Conservation (phyloP, 306 rosid species). For the Arachis stenosperma region DNA sequence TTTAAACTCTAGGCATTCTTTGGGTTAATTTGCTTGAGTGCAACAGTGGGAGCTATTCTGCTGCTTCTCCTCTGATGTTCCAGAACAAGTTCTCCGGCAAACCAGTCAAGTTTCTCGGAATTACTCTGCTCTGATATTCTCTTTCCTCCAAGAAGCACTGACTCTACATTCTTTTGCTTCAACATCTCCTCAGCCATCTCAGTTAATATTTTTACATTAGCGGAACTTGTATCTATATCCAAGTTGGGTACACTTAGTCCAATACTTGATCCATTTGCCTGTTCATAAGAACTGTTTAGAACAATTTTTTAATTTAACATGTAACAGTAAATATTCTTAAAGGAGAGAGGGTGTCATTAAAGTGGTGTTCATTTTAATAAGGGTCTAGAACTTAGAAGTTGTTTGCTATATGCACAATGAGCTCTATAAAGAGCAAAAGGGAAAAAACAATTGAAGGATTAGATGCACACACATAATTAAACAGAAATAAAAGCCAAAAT, state of each 20-base stretch:
- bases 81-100: conserved; percentile 92
- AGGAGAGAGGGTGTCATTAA: neutral
- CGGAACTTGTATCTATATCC: conserved; percentile 72
- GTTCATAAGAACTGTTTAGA: conserved; percentile 36
- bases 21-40: conserved; percentile 88
- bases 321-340: neutral
- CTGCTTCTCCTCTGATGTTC: conserved; percentile 99
- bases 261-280: conserved; percentile 91
- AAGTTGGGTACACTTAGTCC: conserved; percentile 73
- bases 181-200: conserved; percentile 85
- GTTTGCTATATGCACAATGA: no score
- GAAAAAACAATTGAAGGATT: neutral
- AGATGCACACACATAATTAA: conserved; percentile 19
- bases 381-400: neutral
- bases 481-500: conserved; percentile 16
- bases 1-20: conserved; percentile 46
- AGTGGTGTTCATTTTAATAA: neutral
- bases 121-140: conserved; percentile 81
- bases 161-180: conserved; percentile 95
- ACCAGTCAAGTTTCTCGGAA: conserved; percentile 93
- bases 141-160: conserved; percentile 91
- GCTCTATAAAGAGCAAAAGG: no score
- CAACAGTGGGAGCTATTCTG: conserved; percentile 99
- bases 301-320: conserved; percentile 3
- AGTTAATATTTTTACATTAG: conserved; percentile 73